These are phyloP conservation scores for Penicillium occitanis DNA, from an alignment of 2,329 filamentous ascomycete genomes.

Conservation along the genomic window DNA sequence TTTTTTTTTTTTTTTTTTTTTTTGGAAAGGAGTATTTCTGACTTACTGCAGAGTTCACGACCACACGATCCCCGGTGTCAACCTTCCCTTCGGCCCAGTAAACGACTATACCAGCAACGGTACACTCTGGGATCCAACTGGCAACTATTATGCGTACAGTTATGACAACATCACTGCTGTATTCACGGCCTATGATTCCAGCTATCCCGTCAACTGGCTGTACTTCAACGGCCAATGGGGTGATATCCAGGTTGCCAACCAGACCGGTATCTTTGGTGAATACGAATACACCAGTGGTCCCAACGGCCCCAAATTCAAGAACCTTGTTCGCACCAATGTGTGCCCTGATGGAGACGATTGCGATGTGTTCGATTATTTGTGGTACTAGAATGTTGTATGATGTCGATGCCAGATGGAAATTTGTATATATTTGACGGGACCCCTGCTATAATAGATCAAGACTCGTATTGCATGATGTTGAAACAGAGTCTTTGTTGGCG, in stretches of 20 bases:
- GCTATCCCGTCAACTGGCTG: constrained; percentile 56
- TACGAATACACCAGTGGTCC: constrained; percentile 59
- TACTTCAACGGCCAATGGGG: constrained; percentile 62
- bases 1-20: too few relatives aligned
- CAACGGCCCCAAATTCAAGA: constrained; percentile 61
- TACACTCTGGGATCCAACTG: constrained; percentile 60
- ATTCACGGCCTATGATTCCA: constrained; percentile 51
- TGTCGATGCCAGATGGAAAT: background rate
- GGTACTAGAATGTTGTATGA: background rate
- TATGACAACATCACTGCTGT: constrained; percentile 43
- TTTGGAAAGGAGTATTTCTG: background rate
- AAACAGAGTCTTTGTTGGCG: background rate
- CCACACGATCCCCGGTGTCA: constrained; percentile 62
- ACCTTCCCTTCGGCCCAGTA: constrained; percentile 55
- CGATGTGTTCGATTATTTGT: constrained; percentile 15
- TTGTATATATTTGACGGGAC: background rate
- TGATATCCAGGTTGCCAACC: constrained; percentile 57
- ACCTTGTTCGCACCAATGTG: constrained; percentile 55
- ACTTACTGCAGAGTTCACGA: constrained; percentile 50
- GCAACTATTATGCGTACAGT: constrained; percentile 57
- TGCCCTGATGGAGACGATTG: constrained; percentile 45
- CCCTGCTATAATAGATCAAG: background rate
- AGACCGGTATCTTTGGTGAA: constrained; percentile 52
- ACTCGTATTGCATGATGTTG: background rate
- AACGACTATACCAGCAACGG: constrained; percentile 58